phyloP scores from a whole-genome alignment of 495 filamentous ascomycete species.

The Penicillium flavigenum region DNA sequence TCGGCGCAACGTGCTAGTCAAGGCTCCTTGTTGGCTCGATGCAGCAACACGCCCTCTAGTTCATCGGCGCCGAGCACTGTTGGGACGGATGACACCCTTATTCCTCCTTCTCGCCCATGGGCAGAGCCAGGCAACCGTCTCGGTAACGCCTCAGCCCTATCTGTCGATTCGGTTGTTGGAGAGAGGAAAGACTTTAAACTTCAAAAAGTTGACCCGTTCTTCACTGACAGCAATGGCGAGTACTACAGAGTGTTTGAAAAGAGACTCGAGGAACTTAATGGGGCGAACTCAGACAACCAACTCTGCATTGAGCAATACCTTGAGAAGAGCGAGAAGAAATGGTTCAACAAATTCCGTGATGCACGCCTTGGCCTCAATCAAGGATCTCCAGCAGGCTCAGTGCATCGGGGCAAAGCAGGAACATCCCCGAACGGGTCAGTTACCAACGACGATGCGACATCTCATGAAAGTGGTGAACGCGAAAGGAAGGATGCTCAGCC shows the following conservation, averaged over 20 bases:
- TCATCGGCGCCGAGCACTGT: constrained; percentile 37
- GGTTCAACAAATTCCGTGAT: constrained; percentile 63
- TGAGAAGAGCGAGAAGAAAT: constrained; percentile 68
- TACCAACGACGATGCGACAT: constrained; percentile 39
- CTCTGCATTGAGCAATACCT: constrained; percentile 69
- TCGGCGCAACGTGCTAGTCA: constrained; percentile 34
- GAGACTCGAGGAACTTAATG: constrained; percentile 57
- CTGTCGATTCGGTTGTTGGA: constrained; percentile 56
- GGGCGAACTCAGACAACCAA: constrained; percentile 55
- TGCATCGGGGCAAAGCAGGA: constrained; percentile 37
- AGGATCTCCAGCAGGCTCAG: constrained; percentile 42
- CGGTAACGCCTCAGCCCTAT: constrained; percentile 48
- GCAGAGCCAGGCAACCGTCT: constrained; percentile 40
- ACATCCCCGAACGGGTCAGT: constrained; percentile 37
- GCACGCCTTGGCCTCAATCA: constrained; percentile 53
- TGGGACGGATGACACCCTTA: constrained; percentile 43
- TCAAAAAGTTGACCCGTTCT: constrained; percentile 69
- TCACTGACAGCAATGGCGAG: constrained; percentile 65
- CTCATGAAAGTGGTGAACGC: constrained; percentile 36
- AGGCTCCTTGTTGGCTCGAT: constrained; percentile 26
- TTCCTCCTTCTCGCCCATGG: constrained; percentile 35
- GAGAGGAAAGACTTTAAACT: constrained; percentile 63
- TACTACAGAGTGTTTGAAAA: constrained; percentile 62
- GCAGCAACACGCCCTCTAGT: constrained; percentile 21
- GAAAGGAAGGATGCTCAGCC: constrained; percentile 25